Evolutionary conservation across 2,329 filamentous ascomycete species (phyloP).

Genomic region (Teratosphaeria pseudoeucalypti): DNA sequence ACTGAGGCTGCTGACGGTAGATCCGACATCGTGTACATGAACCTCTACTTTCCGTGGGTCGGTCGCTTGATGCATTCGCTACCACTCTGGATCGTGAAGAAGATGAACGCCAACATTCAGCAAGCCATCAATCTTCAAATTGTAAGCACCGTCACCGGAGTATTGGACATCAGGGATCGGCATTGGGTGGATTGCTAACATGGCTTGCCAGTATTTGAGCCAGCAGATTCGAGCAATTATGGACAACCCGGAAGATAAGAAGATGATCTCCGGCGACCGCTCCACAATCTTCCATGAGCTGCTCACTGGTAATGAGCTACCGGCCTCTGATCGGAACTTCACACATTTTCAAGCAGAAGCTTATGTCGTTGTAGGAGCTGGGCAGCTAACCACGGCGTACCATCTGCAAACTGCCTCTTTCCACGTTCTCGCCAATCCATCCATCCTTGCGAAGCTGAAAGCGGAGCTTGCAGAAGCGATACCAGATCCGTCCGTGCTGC

Average conservation of each 20-base stretch:
- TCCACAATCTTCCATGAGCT: constrained; percentile 3
- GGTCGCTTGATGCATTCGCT: constrained; percentile 30
- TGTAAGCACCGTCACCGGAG: background rate
- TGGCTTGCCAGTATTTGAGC: background rate
- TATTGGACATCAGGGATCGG: background rate
- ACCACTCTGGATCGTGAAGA: constrained; percentile 20
- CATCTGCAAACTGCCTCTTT: constrained; percentile 32
- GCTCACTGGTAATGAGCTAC: background rate
- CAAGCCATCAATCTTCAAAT: background rate
- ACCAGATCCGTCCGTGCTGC: background rate
- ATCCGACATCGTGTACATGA: constrained; percentile 2
- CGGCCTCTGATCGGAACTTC: constrained; percentile 25
- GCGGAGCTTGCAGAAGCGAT: constrained; percentile 24
- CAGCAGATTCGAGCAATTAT: constrained; percentile 1
- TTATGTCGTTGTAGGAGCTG: constrained; percentile 36
- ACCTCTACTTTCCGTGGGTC: constrained; percentile 2
- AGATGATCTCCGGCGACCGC: background rate
- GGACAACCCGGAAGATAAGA: background rate
- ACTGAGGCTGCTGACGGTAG: background rate
- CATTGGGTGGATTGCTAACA: no score
- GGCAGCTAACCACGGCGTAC: constrained; percentile 35
- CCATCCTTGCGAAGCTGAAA: constrained; percentile 26
- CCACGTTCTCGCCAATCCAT: constrained; percentile 28
- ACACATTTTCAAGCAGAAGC: constrained; percentile 32
- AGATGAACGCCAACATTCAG: constrained; percentile 1